Evolutionary conservation across 208 protist genomes (phyloP), one percentile per base, ranked within the genome.

Genomic region (Trypanosoma congolense): DNA sequence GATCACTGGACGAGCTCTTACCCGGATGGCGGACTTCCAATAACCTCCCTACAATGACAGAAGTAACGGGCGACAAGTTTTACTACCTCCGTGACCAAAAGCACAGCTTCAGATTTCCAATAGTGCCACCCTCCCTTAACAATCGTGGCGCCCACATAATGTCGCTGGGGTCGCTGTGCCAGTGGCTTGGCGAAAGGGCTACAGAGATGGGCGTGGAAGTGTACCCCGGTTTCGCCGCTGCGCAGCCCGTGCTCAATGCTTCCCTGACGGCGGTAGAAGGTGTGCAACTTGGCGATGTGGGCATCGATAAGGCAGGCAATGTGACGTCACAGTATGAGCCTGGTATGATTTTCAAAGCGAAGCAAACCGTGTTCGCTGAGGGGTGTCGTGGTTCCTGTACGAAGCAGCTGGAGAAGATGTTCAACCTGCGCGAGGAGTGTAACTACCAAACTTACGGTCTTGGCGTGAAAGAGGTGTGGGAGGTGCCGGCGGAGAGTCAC

Each of bases 401-500:
- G 4, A 98, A 98, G 75, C 70, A 73, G 53, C 41, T 99, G 2
- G 86, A 96, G 65, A 75, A 77, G 41, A 79, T 80, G 41, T 98
- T 96, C 56, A 55, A 77, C 30, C 78, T 98, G 25, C 83, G 92
- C 50, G 60, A 74, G 5, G 69, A 79, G 22, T 59, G 58, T 53
- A 79, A 96, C 49, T 77, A 70, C 54, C 97, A 98, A 75, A 97
- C 92, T 5, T 99, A 96, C 77, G 97, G 95, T 46, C 74, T 99
- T 30, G 98, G 98, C 44, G 80, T 99, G 54, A 99, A 99, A 70
- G 83, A 98, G 80, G 56, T 99, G 1, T 99, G 97, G 97, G 87
- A 98, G 68, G 69, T 98, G 12, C 79, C 91, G 30, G 81, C 87
- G 59, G 66, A 83, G 47, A 75, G 81, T 43, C 87, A 96, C 72